Evolutionary conservation across 2,329 filamentous ascomycete species (phyloP).

Genomic region (Rhynchosporium secalis): DNA sequence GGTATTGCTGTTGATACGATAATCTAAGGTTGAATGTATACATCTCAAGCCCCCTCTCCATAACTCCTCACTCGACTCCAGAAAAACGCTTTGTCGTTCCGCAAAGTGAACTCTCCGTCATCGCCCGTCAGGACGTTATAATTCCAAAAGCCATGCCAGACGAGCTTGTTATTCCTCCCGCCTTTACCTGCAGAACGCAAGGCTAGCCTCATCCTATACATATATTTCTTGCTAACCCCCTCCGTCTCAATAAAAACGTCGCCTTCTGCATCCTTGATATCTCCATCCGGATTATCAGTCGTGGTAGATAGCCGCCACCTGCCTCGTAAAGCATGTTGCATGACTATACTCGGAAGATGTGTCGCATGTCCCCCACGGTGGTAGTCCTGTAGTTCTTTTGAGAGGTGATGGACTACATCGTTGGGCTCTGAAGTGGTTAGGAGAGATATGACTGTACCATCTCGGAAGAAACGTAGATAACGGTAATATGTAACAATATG

Average conservation of each 20-base stretch:
- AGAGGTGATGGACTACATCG: slow-evolving; percentile 86
- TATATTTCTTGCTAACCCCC: slow-evolving; percentile 75
- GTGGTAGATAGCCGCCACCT: slow-evolving; percentile 59
- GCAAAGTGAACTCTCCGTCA: slow-evolving; percentile 75
- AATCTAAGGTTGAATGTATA: too few species aligned
- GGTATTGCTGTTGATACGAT: too few species aligned
- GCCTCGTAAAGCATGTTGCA: slow-evolving; percentile 67
- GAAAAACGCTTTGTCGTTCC: slow-evolving; percentile 65
- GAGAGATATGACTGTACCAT: slow-evolving; percentile 80
- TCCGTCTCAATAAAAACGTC: slow-evolving; percentile 84
- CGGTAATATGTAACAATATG: slow-evolving; percentile 98
- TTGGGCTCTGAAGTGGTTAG: slow-evolving; percentile 77
- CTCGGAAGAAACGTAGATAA: slow-evolving; percentile 91
- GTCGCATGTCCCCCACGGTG: slow-evolving; percentile 31
- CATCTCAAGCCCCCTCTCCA: slow-evolving; percentile 44
- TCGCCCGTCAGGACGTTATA: slow-evolving; percentile 89
- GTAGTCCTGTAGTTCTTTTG: slow-evolving; percentile 61
- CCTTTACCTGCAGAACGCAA: slow-evolving; percentile 64
- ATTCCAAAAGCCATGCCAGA: slow-evolving; percentile 88
- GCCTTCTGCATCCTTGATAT: slow-evolving; percentile 54
- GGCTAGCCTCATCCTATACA: slow-evolving; percentile 78
- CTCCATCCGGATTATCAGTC: slow-evolving; percentile 34
- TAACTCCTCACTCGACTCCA: slow-evolving; percentile 68
- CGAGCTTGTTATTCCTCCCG: slow-evolving; percentile 79
- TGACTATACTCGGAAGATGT: slow-evolving; percentile 52